phyloP scores from a whole-genome alignment of 2,329 filamentous ascomycete species.

The Penicillium psychrosexuale region DNA sequence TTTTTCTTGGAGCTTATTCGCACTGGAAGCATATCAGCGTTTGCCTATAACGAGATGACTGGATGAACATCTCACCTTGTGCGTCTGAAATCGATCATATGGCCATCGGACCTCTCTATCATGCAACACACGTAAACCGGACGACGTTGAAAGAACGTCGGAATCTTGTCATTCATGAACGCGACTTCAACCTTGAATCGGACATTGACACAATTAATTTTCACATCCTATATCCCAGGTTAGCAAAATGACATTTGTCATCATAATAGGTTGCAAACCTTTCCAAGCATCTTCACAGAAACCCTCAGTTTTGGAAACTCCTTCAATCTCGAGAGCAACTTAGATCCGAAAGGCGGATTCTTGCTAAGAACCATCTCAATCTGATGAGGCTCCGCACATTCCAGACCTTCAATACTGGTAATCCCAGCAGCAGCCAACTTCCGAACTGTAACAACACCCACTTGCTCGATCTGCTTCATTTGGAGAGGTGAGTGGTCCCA shows the following conservation, averaged over 20 bases:
- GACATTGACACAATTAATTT: slow-evolving; percentile 50
- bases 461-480: slow-evolving; percentile 74
- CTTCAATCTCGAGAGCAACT: slow-evolving; percentile 61
- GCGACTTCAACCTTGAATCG: slow-evolving; percentile 65
- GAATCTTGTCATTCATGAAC: slow-evolving; percentile 64
- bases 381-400: slow-evolving; percentile 61
- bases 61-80: slow-evolving; percentile 46
- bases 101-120: slow-evolving; percentile 67
- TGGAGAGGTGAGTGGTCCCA: slow-evolving; percentile 84
- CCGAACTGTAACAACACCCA: slow-evolving; percentile 72
- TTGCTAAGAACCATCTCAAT: slow-evolving; percentile 75
- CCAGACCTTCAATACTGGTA: slow-evolving; percentile 67
- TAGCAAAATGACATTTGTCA: slow-evolving; percentile 8
- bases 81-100: slow-evolving; percentile 65
- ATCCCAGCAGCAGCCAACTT: slow-evolving; percentile 72
- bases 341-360: slow-evolving; percentile 78
- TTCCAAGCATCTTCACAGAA: slow-evolving; percentile 50
- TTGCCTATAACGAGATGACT: slow-evolving; percentile 16
- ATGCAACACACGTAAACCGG: slow-evolving; percentile 70
- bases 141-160: slow-evolving; percentile 61
- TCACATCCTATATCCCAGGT: slow-evolving; percentile 29
- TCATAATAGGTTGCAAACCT: slow-evolving; percentile 40
- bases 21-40: slow-evolving; percentile 41
- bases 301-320: slow-evolving; percentile 69
- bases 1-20: slow-evolving; percentile 61